Conservation (phyloP, 768 basidiomycete species). For the Rhodotorula babjevae region DNA sequence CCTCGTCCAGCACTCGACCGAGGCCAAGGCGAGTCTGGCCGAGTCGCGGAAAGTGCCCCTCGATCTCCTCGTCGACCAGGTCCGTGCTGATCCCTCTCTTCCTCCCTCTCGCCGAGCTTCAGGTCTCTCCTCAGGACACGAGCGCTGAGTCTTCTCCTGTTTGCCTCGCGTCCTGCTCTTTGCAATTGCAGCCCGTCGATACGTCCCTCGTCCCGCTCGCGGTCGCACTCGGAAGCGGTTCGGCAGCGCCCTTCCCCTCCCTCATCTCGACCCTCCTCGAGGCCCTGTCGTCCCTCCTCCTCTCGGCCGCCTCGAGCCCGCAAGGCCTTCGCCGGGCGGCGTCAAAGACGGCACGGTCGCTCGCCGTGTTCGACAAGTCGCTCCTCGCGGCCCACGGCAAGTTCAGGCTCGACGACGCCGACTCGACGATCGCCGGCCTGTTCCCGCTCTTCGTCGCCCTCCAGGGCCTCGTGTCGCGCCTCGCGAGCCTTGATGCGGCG, state of each 20-base stretch:
- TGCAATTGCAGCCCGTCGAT: slow-evolving; percentile 47
- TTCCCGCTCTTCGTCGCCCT: slow-evolving; percentile 25
- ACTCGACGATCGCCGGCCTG: slow-evolving; percentile 18
- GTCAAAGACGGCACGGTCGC: slow-evolving; percentile 12
- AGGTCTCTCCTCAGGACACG: slow-evolving; percentile 1
- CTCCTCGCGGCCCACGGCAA: slow-evolving; percentile 26
- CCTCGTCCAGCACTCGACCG: slow-evolving; percentile 43
- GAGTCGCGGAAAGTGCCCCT: slow-evolving; percentile 47
- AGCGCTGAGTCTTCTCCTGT: slow-evolving; percentile 18
- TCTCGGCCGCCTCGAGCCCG: neutral
- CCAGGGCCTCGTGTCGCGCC: slow-evolving; percentile 5
- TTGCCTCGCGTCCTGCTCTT: slow-evolving; percentile 40
- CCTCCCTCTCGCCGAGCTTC: neutral
- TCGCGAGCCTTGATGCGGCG: neutral
- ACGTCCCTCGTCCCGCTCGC: slow-evolving; percentile 25
- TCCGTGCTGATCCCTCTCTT: slow-evolving; percentile 45
- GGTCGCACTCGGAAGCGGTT: slow-evolving; percentile 10
- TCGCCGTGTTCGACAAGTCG: slow-evolving; percentile 36
- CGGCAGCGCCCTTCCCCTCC: neutral
- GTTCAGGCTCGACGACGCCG: slow-evolving; percentile 35
- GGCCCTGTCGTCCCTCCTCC: slow-evolving; percentile 11
- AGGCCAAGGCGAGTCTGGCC: slow-evolving; percentile 39
- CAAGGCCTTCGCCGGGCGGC: slow-evolving; percentile 9
- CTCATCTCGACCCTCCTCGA: slow-evolving; percentile 26
- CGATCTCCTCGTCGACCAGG: slow-evolving; percentile 52